A percentile compares a stretch with the other conserved stretches of the same genome.
Evolutionary conservation across 2,329 filamentous ascomycete species (phyloP).

Genomic region (Ceratocystiopsis sp.): DNA sequence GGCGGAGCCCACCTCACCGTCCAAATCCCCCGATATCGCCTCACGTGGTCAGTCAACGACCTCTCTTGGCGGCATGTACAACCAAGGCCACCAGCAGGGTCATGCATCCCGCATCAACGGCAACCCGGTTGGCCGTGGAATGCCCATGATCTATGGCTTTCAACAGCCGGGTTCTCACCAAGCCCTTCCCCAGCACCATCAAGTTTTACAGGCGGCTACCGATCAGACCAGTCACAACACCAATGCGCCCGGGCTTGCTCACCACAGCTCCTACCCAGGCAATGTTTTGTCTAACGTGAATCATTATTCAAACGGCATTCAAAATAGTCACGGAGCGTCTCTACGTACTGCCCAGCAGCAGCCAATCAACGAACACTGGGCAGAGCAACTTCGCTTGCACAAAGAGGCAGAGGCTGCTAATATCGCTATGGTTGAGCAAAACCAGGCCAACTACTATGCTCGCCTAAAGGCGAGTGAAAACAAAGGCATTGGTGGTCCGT

Average conservation of each 20-base stretch:
- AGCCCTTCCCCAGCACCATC: slow-evolving; percentile 46
- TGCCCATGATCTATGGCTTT: slow-evolving; percentile 54
- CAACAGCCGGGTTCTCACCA: slow-evolving; percentile 44
- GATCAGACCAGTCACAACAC: slow-evolving; percentile 37
- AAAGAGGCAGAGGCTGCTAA: slow-evolving; percentile 60
- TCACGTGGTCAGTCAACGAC: slow-evolving; percentile 16
- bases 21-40: slow-evolving; percentile 14
- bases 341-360: slow-evolving; percentile 20
- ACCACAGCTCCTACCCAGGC: slow-evolving; percentile 45
- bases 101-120: slow-evolving; percentile 65
- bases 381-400: slow-evolving; percentile 66
- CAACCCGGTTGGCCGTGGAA: slow-evolving; percentile 39
- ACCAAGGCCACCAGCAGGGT: slow-evolving; percentile 52
- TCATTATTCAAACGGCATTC: slow-evolving; percentile 36
- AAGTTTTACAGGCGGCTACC: slow-evolving; percentile 31
- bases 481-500: slow-evolving; percentile 42
- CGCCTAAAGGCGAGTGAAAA: slow-evolving; percentile 54
- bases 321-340: slow-evolving; percentile 30
- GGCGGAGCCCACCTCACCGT: slow-evolving; percentile 14
- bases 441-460: slow-evolving; percentile 54
- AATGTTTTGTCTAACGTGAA: slow-evolving; percentile 48
- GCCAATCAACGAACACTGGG: slow-evolving; percentile 57
- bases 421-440: slow-evolving; percentile 52
- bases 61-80: slow-evolving; percentile 45
- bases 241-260: slow-evolving; percentile 37